Percentiles rank a stretch among this genome's conserved stretches.
Evolutionary conservation across 257 asterid species (phyloP).

Genomic region (Rhazya stricta): DNA sequence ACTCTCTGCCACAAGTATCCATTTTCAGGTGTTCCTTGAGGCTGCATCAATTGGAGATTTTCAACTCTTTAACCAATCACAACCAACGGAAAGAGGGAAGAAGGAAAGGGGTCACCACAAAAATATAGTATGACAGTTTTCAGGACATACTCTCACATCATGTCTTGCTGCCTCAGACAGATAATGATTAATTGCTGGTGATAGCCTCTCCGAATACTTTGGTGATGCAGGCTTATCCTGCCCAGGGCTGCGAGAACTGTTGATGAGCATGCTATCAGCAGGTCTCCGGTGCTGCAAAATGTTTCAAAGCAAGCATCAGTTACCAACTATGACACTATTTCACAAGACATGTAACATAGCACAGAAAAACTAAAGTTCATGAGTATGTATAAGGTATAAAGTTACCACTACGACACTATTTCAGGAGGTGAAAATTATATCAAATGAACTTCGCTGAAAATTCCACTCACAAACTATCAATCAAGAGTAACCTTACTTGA

Average conservation of each 20-base stretch:
- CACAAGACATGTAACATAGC: background rate
- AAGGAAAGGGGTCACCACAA: background rate
- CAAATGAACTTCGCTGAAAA: background rate
- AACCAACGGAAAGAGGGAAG: constrained; percentile 11
- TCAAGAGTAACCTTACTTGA: background rate
- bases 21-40: constrained; percentile 97
- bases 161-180: constrained; percentile 93
- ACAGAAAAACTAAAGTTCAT: background rate
- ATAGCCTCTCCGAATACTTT: constrained; percentile 89
- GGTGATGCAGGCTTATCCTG: constrained; percentile 83
- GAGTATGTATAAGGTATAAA: background rate
- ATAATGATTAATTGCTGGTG: constrained; percentile 94
- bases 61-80: constrained; percentile 14
- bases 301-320: constrained; percentile 15
- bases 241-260: constrained; percentile 79
- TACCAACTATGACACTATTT: background rate
- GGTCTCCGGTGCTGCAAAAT: constrained; percentile 81
- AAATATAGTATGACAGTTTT: constrained; percentile 5
- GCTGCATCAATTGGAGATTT: constrained; percentile 47
- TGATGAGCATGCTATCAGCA: constrained; percentile 83
- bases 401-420: background rate
- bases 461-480: background rate
- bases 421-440: background rate
- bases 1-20: constrained; percentile 98
- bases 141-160: constrained; percentile 82